These are phyloP conservation scores for Lizonia empirigonia DNA, from an alignment of 2,329 filamentous ascomycete genomes.

Conservation along the genomic window DNA sequence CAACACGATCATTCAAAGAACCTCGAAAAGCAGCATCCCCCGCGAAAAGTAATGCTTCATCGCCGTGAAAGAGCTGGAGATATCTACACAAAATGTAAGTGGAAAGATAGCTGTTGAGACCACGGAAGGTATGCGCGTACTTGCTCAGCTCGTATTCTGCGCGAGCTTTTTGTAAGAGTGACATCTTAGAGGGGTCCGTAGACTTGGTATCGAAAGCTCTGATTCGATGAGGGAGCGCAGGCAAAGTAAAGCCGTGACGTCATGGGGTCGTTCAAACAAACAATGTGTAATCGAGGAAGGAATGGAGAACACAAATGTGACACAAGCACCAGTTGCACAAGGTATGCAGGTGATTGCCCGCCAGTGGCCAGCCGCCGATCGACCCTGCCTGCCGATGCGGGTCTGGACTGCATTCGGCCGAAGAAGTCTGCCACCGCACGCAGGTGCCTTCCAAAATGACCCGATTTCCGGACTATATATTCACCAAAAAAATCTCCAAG, in stretches of 20 bases:
- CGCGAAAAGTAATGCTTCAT: not conserved
- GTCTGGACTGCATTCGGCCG: not conserved
- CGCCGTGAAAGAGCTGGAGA: constrained; percentile 1
- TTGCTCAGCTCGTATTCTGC: constrained; percentile 6
- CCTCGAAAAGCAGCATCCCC: not conserved
- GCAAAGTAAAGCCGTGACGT: not conserved
- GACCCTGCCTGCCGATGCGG: not conserved
- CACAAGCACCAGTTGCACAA: not conserved
- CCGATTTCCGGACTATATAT: not conserved
- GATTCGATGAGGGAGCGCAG: not conserved
- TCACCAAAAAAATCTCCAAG: not conserved
- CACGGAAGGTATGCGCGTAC: not conserved
- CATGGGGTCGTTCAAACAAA: not conserved
- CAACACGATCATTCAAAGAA: not conserved
- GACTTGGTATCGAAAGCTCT: not conserved
- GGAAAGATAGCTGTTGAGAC: too few species aligned
- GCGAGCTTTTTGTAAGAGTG: not conserved
- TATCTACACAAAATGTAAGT: not conserved
- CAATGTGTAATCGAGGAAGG: not conserved
- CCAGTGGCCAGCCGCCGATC: not conserved
- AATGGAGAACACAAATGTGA: not conserved
- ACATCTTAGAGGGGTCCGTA: not conserved
- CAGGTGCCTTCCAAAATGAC: not conserved
- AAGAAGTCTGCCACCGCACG: not conserved
- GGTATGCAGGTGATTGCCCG: not conserved